Evolutionary conservation across 2,329 filamentous ascomycete species (phyloP).

Genomic region (Phialemoniopsis sp.): DNA sequence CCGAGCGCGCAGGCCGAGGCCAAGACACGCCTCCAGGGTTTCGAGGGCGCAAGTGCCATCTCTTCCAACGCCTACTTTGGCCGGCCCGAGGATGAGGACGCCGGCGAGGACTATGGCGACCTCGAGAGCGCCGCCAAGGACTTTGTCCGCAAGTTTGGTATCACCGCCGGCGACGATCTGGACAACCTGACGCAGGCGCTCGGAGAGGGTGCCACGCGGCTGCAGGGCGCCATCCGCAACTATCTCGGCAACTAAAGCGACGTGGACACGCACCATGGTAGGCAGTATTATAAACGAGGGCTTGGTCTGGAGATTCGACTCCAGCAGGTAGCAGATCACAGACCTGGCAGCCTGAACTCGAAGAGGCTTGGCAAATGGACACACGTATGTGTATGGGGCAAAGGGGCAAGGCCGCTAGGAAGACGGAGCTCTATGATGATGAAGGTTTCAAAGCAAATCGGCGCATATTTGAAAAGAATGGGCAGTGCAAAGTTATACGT

Average conservation of each 20-base stretch:
- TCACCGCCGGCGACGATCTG: slow-evolving; percentile 92
- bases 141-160: slow-evolving; percentile 90
- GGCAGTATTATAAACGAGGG: too few relatives aligned
- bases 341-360: too few relatives aligned
- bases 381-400: too few relatives aligned
- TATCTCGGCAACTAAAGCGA: slow-evolving; percentile 54
- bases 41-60: slow-evolving; percentile 88
- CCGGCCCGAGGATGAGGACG: slow-evolving; percentile 71
- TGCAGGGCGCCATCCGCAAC: slow-evolving; percentile 71
- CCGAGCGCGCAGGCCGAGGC: slow-evolving; percentile 77
- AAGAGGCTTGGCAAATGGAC: too few relatives aligned
- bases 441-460: too few relatives aligned
- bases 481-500: too few relatives aligned
- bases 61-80: slow-evolving; percentile 98
- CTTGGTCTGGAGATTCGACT: too few relatives aligned
- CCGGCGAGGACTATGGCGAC: slow-evolving; percentile 78
- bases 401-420: too few relatives aligned
- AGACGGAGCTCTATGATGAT: too few relatives aligned
- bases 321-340: too few relatives aligned
- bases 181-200: slow-evolving; percentile 82
- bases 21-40: slow-evolving; percentile 81
- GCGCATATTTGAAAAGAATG: too few relatives aligned
- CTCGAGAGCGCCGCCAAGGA: slow-evolving; percentile 93
- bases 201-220: slow-evolving; percentile 77
- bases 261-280: too few relatives aligned